A percentile compares a stretch with the other conserved stretches of the same genome.
Evolutionary conservation across 73 alveolate species (phyloP).

Genomic region (Diophrys sp.): DNA sequence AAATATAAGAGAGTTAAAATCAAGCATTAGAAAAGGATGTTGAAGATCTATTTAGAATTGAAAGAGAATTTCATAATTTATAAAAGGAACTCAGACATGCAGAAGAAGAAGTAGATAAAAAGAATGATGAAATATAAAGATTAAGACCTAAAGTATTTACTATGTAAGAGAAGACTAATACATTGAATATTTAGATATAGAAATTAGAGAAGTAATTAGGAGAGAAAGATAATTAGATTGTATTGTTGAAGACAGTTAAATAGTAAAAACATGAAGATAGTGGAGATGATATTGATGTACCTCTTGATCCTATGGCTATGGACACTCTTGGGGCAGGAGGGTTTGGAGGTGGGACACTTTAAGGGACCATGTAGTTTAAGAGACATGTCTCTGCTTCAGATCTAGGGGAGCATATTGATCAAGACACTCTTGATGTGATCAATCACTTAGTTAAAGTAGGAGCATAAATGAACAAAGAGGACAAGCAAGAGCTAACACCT

Average conservation of each 20-base stretch:
- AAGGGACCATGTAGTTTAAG: neutral
- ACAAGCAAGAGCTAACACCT: neutral
- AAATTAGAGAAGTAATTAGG: neutral
- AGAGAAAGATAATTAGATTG: neutral
- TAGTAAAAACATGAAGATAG: neutral
- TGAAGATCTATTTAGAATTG: conserved; percentile 12
- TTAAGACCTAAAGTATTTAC: neutral
- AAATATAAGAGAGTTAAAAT: neutral
- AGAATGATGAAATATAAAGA: conserved; percentile 8
- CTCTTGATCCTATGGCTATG: neutral
- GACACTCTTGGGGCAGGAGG: neutral
- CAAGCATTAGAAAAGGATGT: conserved; percentile 15
- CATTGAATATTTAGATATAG: neutral
- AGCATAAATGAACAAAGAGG: neutral
- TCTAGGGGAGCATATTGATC: neutral
- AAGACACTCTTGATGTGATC: neutral
- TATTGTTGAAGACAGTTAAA: neutral
- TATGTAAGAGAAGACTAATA: neutral
- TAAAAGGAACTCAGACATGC: neutral
- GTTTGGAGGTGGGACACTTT: no score
- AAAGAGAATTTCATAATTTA: conserved; percentile 14
- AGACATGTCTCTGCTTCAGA: neutral
- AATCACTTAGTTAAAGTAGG: neutral
- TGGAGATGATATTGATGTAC: no score
- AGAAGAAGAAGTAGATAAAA: conserved; percentile 2